phyloP scores from a whole-genome alignment of 768 basidiomycete species.

The Tephrocybe rancida region DNA sequence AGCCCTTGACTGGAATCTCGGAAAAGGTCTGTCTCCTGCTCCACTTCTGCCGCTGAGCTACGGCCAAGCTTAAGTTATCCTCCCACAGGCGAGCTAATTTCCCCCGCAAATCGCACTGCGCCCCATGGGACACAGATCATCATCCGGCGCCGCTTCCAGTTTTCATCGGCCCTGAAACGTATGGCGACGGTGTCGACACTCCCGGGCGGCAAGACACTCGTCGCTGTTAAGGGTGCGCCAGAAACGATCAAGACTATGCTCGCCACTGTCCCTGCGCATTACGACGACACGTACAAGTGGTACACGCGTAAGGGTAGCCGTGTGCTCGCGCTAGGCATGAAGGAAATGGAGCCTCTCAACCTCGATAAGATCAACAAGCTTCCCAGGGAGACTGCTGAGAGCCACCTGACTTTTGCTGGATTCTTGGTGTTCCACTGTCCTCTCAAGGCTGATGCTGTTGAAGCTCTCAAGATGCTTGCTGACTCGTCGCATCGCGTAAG shows the following conservation, averaged over 20 bases:
- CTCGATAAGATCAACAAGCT: slow-evolving; percentile 89
- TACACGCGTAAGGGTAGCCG: slow-evolving; percentile 93
- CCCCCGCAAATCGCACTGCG: slow-evolving; percentile 55
- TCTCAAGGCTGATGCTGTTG: slow-evolving; percentile 90
- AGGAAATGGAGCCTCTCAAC: slow-evolving; percentile 74
- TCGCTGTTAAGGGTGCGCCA: slow-evolving; percentile 94
- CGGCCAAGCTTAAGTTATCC: slow-evolving; percentile 35
- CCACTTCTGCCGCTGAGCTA: neutral
- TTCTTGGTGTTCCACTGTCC: slow-evolving; percentile 99
- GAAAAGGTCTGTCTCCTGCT: slow-evolving; percentile 50
- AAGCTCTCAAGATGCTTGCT: slow-evolving; percentile 89
- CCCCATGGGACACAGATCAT: slow-evolving; percentile 61
- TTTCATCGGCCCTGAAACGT: slow-evolving; percentile 95
- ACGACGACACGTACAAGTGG: slow-evolving; percentile 95
- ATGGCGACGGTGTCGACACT: slow-evolving; percentile 89
- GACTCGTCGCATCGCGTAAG: slow-evolving; percentile 96
- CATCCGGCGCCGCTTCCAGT: slow-evolving; percentile 94
- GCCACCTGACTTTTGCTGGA: slow-evolving; percentile 80
- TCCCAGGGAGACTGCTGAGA: slow-evolving; percentile 81
- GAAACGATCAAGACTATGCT: slow-evolving; percentile 96
- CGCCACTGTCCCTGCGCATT: slow-evolving; percentile 65
- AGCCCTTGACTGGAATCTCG: slow-evolving; percentile 86
- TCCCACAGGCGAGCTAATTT: slow-evolving; percentile 67
- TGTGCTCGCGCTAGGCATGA: slow-evolving; percentile 89
- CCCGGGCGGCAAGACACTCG: slow-evolving; percentile 59